Evolutionary conservation across 331 rosid species (phyloP).

Genomic region (Quercus tomentella): DNA sequence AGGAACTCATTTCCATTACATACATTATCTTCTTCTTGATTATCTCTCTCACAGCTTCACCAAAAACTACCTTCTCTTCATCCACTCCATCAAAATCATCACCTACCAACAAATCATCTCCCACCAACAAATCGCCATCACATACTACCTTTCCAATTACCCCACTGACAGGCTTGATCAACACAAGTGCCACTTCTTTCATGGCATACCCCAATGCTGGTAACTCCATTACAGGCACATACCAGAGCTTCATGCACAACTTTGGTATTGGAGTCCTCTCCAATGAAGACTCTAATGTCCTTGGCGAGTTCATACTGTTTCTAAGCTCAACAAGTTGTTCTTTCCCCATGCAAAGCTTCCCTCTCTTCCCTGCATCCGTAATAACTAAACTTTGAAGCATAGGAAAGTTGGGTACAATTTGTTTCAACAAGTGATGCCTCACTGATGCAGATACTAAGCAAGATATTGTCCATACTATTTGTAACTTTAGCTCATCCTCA

Average conservation of each 20-base stretch:
- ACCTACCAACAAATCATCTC: conserved; percentile 2
- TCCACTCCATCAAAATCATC: conserved; percentile 32
- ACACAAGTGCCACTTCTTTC: conserved; percentile 40
- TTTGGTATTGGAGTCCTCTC: conserved; percentile 30
- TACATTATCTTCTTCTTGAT: conserved; percentile 28
- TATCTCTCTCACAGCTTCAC: conserved; percentile 33
- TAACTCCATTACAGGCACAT: conserved; percentile 35
- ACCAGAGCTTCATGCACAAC: conserved; percentile 36
- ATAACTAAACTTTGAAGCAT: conserved; percentile 16
- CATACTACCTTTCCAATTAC: not conserved
- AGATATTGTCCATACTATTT: conserved; percentile 44
- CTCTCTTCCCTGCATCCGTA: conserved; percentile 28
- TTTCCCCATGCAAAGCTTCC: conserved; percentile 24
- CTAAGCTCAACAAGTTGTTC: conserved; percentile 24
- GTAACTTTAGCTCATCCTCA: conserved; percentile 28
- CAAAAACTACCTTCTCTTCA: conserved; percentile 15
- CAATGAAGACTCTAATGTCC: not conserved
- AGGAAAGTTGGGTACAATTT: conserved; percentile 24
- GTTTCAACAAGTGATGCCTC: conserved; percentile 37
- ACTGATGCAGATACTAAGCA: conserved; percentile 40
- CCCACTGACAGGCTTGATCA: conserved; percentile 18
- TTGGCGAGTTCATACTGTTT: conserved; percentile 8
- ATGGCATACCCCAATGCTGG: conserved; percentile 22
- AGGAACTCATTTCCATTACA: conserved; percentile 38
- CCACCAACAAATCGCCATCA: conserved; percentile 7